A percentile compares a stretch with the other conserved stretches of the same genome.
Conservation (phyloP, 169 alveolate species). For the Theileria orientalis region DNA sequence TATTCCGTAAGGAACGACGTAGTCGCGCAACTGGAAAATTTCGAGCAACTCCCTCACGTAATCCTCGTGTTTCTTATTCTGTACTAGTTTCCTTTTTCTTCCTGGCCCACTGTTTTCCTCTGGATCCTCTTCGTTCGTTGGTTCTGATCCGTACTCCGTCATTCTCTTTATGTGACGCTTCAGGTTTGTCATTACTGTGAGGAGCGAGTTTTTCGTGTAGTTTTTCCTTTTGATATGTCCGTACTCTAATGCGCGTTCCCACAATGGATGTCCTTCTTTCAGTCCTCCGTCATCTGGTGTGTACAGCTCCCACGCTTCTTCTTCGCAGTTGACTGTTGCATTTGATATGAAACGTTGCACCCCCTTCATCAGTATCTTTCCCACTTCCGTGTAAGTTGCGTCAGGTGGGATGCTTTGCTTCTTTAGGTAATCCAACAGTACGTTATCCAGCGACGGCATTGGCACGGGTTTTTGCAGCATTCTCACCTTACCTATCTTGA, state of each 20-base stretch:
- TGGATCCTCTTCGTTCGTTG: too few relatives aligned
- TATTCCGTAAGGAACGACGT: too few relatives aligned
- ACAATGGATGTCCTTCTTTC: not conserved
- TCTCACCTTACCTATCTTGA: not conserved
- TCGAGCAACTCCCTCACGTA: too few relatives aligned
- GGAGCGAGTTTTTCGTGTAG: not conserved
- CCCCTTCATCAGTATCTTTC: not conserved
- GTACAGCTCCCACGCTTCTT: not conserved
- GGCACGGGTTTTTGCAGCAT: conserved; percentile 1
- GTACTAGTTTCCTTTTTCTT: too few relatives aligned
- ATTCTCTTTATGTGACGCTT: too few relatives aligned
- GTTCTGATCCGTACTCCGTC: too few relatives aligned
- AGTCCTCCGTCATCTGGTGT: not conserved
- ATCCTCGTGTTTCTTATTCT: too few relatives aligned
- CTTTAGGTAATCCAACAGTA: conserved; percentile 5
- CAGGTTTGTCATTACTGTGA: not conserved
- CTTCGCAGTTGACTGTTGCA: not conserved
- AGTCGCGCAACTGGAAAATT: too few relatives aligned
- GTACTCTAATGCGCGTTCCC: not conserved
- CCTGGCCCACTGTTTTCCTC: too few relatives aligned
- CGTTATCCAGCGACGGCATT: not conserved
- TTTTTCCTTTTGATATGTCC: not conserved
- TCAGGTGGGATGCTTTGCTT: not conserved
- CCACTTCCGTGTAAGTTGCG: too few relatives aligned
- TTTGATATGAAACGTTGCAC: not conserved